Base-by-base conservation (phyloP, 352 stramenopile species). In the Phytopythium vexans region DNA sequence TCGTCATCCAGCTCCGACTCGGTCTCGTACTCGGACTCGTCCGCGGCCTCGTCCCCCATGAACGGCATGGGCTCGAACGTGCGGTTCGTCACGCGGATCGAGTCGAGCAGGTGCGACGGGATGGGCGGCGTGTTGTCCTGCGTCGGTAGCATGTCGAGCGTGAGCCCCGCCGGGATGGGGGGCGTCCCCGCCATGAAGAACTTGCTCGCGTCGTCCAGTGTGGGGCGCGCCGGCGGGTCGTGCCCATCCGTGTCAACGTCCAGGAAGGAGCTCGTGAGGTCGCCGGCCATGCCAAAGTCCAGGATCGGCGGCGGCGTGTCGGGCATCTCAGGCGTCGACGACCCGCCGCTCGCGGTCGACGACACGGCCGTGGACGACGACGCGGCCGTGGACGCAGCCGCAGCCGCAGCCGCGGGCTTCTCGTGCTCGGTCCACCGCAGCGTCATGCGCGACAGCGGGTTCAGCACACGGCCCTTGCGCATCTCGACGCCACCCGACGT, bases 401-500 rank as follows among this genome's bases (percentile, higher is more conserved):
- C 57, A 1, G 49, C 33, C 14, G 34, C 51, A 16, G 53, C 41
- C 41, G 56, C 50, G 31, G 48, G 51, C 38, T 41, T 51, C 41
- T 65, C 50, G 34, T 61, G 47, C 31, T 77, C 64, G 1, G 56
- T 64, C 62, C 56, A 72, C 10, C 74, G 74, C 57, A 81, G 61
- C 32, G 71, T 77, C 51, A 86, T 61, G 16, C 74, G 67, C 46
- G 69, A 76, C 39, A 86, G 45, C 46, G 74, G 74, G 49, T 82
- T 74, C 44, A 81, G 41, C 41, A 70, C 63, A 41, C 60, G 52
- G 49, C 60, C 64, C 32, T 67, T 77, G 33, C 68, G 41, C 15
- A 54, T 32, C 35, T 56, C 47, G 15, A 51, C 46, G 12, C 70
- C 55, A 33, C 36, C 33, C 9, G 41, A 41, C 8, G 71, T 66